Evolutionary conservation across 2,329 filamentous ascomycete species (phyloP).

Genomic region (Arthroderma sp.): DNA sequence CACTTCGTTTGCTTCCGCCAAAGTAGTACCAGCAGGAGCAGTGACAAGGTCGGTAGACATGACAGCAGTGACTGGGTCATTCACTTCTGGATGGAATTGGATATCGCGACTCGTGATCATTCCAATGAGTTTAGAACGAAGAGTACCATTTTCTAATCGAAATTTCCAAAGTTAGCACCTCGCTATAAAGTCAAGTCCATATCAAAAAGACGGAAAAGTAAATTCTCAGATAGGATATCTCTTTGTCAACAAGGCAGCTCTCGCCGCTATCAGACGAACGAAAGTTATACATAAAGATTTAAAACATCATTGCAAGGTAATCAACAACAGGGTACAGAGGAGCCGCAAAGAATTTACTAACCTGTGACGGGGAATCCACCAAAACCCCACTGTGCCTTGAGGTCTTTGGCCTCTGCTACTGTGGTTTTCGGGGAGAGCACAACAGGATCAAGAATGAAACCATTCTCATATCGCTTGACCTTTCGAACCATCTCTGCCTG

Average conservation of each 20-base stretch:
- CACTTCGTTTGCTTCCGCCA: conserved; percentile 82
- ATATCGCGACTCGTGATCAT: conserved; percentile 98
- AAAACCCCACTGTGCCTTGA: conserved; percentile 98
- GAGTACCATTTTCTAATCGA: conserved; percentile 65
- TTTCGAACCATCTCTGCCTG: conserved; percentile 99
- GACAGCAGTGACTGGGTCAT: conserved; percentile 66
- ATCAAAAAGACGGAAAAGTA: conserved; percentile 7
- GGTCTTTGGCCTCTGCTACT: conserved; percentile 74
- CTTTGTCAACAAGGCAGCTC: conserved; percentile 70
- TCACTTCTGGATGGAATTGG: conserved; percentile 73
- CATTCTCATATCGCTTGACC: conserved; percentile 98
- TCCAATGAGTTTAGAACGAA: conserved; percentile 89
- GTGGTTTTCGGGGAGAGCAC: conserved; percentile 80
- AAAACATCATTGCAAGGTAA: conserved; percentile 52
- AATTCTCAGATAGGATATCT: conserved; percentile 36
- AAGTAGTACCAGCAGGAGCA: conserved; percentile 65
- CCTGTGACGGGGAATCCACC: conserved; percentile 97
- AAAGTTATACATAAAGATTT: conserved; percentile 80
- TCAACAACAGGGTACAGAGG: conserved; percentile 10
- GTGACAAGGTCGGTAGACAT: conserved; percentile 96
- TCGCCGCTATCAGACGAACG: conserved; percentile 96
- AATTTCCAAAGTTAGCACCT: conserved; percentile 5
- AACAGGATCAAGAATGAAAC: conserved; percentile 92
- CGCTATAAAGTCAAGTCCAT: conserved; percentile 6
- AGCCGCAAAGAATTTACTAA: conserved; percentile 40